These are phyloP conservation scores for Triglochin maritima DNA, from an alignment of 106 monocot species.

Conservation along the genomic window DNA sequence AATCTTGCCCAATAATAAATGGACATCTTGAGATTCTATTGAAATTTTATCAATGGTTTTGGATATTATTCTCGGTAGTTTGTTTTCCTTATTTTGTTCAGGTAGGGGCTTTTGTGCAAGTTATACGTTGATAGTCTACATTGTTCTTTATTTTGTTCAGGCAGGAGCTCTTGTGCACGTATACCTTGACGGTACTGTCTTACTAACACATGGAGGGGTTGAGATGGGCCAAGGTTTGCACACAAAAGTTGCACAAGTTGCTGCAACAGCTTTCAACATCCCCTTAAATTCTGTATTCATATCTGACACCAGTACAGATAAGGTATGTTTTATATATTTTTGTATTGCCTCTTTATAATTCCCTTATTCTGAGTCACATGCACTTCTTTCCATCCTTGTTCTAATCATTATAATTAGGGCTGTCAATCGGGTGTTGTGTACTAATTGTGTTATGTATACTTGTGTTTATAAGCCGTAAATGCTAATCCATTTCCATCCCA, in stretches of 20 bases:
- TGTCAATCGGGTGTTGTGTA: too few relatives aligned
- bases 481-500: too few relatives aligned
- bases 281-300: constrained; percentile 88
- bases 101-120: constrained; percentile 98
- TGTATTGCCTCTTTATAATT: neutral
- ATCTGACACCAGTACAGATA: constrained; percentile 97
- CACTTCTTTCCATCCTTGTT: too few relatives aligned
- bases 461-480: too few relatives aligned
- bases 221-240: constrained; percentile 99
- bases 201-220: constrained; percentile 98
- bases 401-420: too few relatives aligned
- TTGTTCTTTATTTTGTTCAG: constrained; percentile 17
- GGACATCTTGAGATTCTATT: too few relatives aligned
- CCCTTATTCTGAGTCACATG: too few relatives aligned
- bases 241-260: constrained; percentile 96
- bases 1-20: neutral
- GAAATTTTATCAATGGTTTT: too few relatives aligned
- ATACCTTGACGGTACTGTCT: constrained; percentile 84
- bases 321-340: constrained; percentile 25
- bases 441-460: too few relatives aligned
- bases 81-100: constrained; percentile 5
- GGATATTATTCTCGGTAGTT: too few relatives aligned
- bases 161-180: constrained; percentile 99
- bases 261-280: constrained; percentile 80
- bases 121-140: constrained; percentile 21